phyloP scores from a whole-genome alignment of 2,329 filamentous ascomycete genomes.

The Aureobasidium namibiae region DNA sequence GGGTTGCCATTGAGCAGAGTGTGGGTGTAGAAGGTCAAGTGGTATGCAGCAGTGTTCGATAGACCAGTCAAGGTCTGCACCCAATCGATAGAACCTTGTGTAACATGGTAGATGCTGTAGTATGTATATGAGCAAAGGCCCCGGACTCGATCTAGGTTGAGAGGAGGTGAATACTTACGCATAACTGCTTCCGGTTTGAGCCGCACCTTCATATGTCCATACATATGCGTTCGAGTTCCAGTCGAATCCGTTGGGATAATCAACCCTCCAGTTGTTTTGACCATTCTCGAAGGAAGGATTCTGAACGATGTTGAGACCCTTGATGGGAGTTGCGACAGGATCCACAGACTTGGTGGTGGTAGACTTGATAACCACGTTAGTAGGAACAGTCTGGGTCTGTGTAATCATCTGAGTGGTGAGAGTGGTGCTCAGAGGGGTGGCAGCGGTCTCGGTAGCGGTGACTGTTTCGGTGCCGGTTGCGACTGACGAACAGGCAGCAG shows the following conservation, averaged over 20 bases:
- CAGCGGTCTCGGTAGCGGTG: not conserved
- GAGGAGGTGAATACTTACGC: not conserved
- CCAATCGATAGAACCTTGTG: not conserved
- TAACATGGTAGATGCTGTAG: not conserved
- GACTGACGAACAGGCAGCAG: constrained; percentile 9
- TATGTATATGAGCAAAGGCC: no score
- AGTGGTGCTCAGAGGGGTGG: not conserved
- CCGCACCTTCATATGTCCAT: not conserved
- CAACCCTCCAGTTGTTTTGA: not conserved
- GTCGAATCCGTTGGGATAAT: not conserved
- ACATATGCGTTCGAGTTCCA: not conserved
- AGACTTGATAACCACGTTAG: not conserved
- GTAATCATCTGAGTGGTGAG: not conserved
- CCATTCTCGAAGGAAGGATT: not conserved
- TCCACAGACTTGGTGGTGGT: not conserved
- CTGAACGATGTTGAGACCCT: not conserved
- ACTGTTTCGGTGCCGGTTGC: constrained; percentile 1
- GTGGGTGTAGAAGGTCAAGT: not conserved
- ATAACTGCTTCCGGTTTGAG: not conserved
- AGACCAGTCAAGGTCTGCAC: not conserved
- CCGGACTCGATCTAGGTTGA: no score
- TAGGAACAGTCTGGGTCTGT: not conserved
- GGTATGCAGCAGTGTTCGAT: not conserved
- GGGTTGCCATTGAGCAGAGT: not conserved
- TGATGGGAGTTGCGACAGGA: not conserved